A percentile compares a stretch with the other conserved stretches of the same genome.
These are phyloP conservation scores for Acacia pycnantha DNA, from an alignment of 331 rosid genomes.

Conservation along the genomic window DNA sequence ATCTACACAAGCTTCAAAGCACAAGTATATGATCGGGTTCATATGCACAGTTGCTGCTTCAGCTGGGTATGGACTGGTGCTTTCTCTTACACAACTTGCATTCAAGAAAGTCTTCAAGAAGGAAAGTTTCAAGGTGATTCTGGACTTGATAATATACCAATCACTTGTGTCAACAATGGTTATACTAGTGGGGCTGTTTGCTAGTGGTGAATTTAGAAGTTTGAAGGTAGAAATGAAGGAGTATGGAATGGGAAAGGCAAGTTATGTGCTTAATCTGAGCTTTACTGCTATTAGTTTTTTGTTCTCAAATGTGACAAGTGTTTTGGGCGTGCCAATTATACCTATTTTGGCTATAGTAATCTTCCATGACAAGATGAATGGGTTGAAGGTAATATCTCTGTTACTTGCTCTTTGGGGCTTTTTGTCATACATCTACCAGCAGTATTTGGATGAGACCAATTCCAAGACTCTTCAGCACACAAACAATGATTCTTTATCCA, in stretches of 20 bases:
- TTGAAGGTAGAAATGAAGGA: neutral
- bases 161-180: neutral
- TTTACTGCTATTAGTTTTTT: conserved; percentile 31
- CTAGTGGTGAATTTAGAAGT: neutral
- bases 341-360: conserved; percentile 46
- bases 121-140: neutral
- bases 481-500: neutral
- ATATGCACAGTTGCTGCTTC: conserved; percentile 45
- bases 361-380: conserved; percentile 53
- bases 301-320: conserved; percentile 48
- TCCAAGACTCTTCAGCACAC: neutral
- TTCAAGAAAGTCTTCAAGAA: conserved; percentile 31
- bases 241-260: neutral
- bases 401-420: conserved; percentile 56
- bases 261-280: neutral
- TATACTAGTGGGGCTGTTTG: neutral
- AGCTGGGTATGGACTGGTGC: conserved; percentile 31
- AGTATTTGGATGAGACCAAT: conserved; percentile 35
- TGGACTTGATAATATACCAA: neutral
- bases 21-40: conserved; percentile 44
- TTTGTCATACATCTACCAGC: conserved; percentile 56
- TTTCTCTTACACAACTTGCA: conserved; percentile 36
- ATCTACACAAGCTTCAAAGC: neutral
- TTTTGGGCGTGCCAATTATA: conserved; percentile 47
- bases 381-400: conserved; percentile 46